Base-by-base conservation (phyloP, 176 grass and related monocot genomes). In the Zoysia pacifica region DNA sequence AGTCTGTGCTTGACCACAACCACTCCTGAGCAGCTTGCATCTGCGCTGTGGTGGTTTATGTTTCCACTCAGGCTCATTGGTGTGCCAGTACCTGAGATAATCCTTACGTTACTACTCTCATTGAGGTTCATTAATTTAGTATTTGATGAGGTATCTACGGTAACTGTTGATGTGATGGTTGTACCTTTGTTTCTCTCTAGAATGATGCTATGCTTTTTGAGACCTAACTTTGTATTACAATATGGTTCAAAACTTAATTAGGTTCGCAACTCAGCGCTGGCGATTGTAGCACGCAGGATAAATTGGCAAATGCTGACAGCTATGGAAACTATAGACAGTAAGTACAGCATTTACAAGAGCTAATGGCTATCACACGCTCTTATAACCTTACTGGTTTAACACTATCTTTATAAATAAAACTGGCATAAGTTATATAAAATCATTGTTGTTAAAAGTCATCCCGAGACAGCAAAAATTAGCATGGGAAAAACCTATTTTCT, bases 81-180 rank as follows among this genome's bases (percentile, higher is more conserved):
- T 68, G 90, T 89, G 50, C 92, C 92, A 60, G 92, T 94, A 73
- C 83, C 90, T 40, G 92, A 98, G 89, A 98, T 93, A 82, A 86
- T 90, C 86, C 90, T 98, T 74, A 98, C 90, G 37, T 86, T 98
- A 7, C 79, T 98, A 69, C 84, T 98, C 80, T 98, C 96, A 52
- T 82, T 98, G 82, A 98, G 92, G 79, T 94, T 98, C 77, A 91
- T 98, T 75, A 94, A 88, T 87, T 89, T 98, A 69, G 96, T 94
- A 51, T 94, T 98, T 82, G 96, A 98, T 84, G 96, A 98, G 96
- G 96, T 83, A 71, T 76, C 50, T 77, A 73, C 47, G 6, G 60
- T 67, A 73, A 67, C 72, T 72, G 6, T 28, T 50, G 4, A 83
- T 72, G 45, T 76, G 62, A 56, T 38, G 46, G 16, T 6, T 69